A percentile compares a stretch with the other conserved stretches of the same genome.
Evolutionary conservation across 257 asterid species (phyloP).

Genomic region (Solanum medicagineum): DNA sequence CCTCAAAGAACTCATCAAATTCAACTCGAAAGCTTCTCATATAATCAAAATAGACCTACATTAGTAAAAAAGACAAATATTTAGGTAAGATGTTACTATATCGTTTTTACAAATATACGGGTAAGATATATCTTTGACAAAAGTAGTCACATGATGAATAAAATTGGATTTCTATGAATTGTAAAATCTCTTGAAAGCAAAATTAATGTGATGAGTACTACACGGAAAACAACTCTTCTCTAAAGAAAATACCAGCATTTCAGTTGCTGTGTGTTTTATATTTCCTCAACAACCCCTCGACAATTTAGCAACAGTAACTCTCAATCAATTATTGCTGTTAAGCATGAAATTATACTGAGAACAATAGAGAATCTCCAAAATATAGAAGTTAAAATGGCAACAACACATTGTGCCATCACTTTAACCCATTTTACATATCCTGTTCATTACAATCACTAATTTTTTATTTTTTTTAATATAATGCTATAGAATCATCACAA

Average conservation of each 20-base stretch:
- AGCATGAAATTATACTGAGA: background rate
- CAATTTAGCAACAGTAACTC: background rate
- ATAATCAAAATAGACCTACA: conserved; percentile 68
- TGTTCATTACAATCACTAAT: background rate
- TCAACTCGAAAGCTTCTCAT: conserved; percentile 79
- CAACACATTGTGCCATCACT: background rate
- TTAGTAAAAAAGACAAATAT: background rate
- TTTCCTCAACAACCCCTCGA: background rate
- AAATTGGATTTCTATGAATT: background rate
- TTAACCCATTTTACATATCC: background rate
- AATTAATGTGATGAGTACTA: background rate
- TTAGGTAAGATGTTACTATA: background rate
- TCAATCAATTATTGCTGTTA: background rate
- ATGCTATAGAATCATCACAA: background rate
- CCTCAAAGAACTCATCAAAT: conserved; percentile 61
- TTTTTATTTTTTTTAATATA: background rate
- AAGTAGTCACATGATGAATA: background rate
- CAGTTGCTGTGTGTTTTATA: background rate
- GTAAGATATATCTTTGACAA: background rate
- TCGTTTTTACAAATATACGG: background rate
- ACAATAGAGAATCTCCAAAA: background rate
- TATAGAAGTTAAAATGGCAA: background rate
- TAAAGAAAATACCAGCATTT: background rate
- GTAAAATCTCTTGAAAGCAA: background rate
- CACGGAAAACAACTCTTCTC: background rate